These are phyloP conservation scores for Penicillium verrucosum DNA, from an alignment of 2,329 filamentous ascomycete genomes.

Conservation along the genomic window DNA sequence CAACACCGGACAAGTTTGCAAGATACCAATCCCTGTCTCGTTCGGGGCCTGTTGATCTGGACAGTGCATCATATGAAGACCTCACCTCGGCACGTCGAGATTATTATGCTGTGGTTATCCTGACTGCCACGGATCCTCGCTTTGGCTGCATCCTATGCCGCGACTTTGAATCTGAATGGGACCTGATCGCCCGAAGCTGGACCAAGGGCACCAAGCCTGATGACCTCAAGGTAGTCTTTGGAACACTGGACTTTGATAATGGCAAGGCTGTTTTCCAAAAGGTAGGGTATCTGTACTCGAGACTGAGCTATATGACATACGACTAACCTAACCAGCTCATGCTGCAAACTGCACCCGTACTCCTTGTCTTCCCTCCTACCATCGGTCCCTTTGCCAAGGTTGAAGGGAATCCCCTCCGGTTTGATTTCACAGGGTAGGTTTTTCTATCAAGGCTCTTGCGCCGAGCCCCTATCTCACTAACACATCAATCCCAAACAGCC, in stretches of 20 bases:
- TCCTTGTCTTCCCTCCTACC: slow-evolving; percentile 84
- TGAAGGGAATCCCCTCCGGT: slow-evolving; percentile 68
- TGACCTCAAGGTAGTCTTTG: slow-evolving; percentile 63
- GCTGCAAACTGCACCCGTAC: slow-evolving; percentile 88
- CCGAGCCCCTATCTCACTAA: background rate
- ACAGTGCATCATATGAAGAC: slow-evolving; percentile 70
- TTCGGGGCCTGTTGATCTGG: slow-evolving; percentile 69
- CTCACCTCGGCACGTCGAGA: slow-evolving; percentile 76
- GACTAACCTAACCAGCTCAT: slow-evolving; percentile 61
- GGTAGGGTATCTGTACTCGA: slow-evolving; percentile 51
- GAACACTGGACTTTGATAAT: slow-evolving; percentile 80
- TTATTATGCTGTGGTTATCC: slow-evolving; percentile 75
- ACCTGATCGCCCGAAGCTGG: slow-evolving; percentile 83
- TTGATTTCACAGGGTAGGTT: slow-evolving; percentile 80
- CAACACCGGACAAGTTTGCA: slow-evolving; percentile 64
- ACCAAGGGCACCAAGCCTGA: slow-evolving; percentile 68
- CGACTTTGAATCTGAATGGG: slow-evolving; percentile 94
- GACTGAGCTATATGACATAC: background rate
- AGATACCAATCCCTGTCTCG: slow-evolving; percentile 68
- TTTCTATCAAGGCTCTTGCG: slow-evolving; percentile 13
- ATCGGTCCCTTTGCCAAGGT: slow-evolving; percentile 72
- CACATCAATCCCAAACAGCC: slow-evolving; percentile 46
- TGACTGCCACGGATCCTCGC: slow-evolving; percentile 80
- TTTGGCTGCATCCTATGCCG: slow-evolving; percentile 84
- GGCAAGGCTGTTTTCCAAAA: slow-evolving; percentile 83